Percentiles rank a stretch among this genome's conserved stretches.
Conservation (phyloP, 1,284 basidiomycete species). For the Ceratobasidium sp. region DNA sequence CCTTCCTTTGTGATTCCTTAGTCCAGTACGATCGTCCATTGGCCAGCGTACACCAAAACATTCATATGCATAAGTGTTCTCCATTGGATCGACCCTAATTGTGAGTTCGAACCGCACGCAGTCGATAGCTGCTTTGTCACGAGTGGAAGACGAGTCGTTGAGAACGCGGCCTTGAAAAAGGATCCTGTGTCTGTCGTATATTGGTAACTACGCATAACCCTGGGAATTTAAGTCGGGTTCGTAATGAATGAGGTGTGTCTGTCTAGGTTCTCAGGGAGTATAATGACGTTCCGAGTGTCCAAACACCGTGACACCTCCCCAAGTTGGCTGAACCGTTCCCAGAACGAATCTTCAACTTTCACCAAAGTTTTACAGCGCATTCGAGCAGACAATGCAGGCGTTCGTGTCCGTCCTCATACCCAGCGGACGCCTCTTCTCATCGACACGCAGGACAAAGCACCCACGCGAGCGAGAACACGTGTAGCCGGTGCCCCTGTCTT, state of each 20-base stretch:
- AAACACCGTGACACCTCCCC: not conserved
- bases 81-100: not conserved
- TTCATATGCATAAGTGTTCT: constrained; percentile 15
- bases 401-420: not conserved
- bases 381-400: constrained; percentile 3
- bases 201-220: constrained; percentile 2
- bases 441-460: constrained; percentile 30
- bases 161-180: constrained; percentile 27
- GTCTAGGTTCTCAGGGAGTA: not conserved
- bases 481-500: not conserved
- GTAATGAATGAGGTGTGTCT: not conserved
- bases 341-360: not conserved
- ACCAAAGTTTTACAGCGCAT: not conserved
- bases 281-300: not conserved
- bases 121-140: constrained; percentile 30
- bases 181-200: not conserved
- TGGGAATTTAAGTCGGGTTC: not conserved
- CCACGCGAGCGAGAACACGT: constrained; percentile 11
- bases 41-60: not conserved
- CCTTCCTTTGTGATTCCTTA: constrained; percentile 38
- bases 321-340: constrained; percentile 1
- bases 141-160: not conserved
- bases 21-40: not conserved
- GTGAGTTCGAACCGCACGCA: not conserved
- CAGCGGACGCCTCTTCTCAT: not conserved